Base-by-base conservation (phyloP, 768 basidiomycete species). In the Tulasnella sp. region DNA sequence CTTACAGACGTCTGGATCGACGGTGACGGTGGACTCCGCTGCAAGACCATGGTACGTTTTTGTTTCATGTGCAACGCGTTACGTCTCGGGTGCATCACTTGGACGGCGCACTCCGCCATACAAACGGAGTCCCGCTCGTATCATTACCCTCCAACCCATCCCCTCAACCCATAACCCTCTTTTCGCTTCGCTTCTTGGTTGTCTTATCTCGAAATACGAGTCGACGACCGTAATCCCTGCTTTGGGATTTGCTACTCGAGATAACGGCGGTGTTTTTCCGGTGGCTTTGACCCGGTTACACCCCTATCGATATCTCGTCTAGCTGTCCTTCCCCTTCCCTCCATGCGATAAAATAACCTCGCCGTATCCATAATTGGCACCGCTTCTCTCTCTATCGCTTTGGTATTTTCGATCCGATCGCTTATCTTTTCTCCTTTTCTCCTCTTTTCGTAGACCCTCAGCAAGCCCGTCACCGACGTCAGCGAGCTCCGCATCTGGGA, bases 401-500 rank as follows among this genome's bases (percentile, higher is more conserved):
- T 20, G 20, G 5, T 48, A 3, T 10, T 16, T 48, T 20, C 5
- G 32, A 39, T 48, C 57, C 32, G 10, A 74, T 20, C 39, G 77
- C 32, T 76, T n/a, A 48, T 75, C 75, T 57, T 44, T 23, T 4
- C 9, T 40, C 1, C 5, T n/a, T 70, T 42, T 77, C 80, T 20
- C 79, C 51, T 77, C 32, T 67, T 69, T 16, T 77, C 79, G 0
- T 83, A 96, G 96, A 98, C 97, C 80, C 90, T 96, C 83, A 85
- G 88, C 85, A 91, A 93, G 85, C 91, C 92, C 84, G 90, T 96
- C 82, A 92, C 91, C 80, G 92, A 94, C 84, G 91, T 99, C 82
- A 90, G 90, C 82, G 90, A 95, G 82, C 93, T 99, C 81, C 95
- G 97, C 82, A 90, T 94, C 84, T 99, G 97, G 97, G 97, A 99